Evolutionary conservation across 305 asterid species (phyloP).

Genomic region (Fraxinus angustifolia): DNA sequence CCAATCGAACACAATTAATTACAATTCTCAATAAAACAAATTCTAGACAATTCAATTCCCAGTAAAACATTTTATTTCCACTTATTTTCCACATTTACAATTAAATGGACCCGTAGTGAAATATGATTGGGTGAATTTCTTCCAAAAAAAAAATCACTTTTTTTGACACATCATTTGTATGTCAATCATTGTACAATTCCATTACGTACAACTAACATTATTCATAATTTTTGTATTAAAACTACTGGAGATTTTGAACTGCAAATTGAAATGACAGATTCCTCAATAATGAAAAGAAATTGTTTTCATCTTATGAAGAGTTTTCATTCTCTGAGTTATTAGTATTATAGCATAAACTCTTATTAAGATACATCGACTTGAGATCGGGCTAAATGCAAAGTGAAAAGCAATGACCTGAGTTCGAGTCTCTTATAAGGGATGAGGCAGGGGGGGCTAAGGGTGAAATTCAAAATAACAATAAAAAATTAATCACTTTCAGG

Average conservation of each 20-base stretch:
- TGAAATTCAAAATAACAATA: not conserved
- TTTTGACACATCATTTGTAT: no score
- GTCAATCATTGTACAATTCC: no score
- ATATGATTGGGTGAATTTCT: no score
- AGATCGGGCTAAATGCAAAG: not conserved
- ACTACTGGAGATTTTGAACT: not conserved
- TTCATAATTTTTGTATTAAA: not conserved
- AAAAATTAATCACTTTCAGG: not conserved
- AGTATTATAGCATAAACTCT: not conserved
- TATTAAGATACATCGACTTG: not conserved
- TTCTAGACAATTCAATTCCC: no score
- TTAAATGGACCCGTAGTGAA: no score
- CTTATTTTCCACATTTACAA: no score
- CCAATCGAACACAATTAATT: no score
- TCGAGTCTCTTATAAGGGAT: not conserved
- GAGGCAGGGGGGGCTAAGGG: not conserved
- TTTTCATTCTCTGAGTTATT: not conserved
- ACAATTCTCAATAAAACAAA: no score
- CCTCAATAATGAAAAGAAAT: not conserved
- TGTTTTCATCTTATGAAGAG: not conserved
- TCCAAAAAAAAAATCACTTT: no score
- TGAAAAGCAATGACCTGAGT: not conserved
- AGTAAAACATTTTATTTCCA: no score
- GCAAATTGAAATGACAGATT: not conserved
- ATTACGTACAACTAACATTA: no score